A percentile compares a stretch with the other conserved stretches of the same genome.
These are phyloP conservation scores for Lycium barbarum DNA, from an alignment of 257 asterid species.

Conservation along the genomic window DNA sequence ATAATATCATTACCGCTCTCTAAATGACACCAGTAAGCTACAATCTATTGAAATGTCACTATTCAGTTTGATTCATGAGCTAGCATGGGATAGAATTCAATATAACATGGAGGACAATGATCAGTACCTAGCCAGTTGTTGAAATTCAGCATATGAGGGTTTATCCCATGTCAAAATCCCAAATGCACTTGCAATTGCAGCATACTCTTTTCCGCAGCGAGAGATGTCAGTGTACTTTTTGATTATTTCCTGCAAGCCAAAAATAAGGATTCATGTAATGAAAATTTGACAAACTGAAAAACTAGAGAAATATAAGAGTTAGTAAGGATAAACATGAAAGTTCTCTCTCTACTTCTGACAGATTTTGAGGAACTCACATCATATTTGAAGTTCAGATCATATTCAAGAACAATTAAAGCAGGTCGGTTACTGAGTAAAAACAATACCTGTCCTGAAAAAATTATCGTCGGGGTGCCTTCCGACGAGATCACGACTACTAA, in stretches of 20 bases:
- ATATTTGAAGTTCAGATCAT: neutral
- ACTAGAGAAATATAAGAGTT: neutral
- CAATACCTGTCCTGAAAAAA: neutral
- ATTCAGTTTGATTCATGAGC: no score
- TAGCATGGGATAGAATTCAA: no score
- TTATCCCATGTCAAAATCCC: conserved; percentile 91
- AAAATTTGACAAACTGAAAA: neutral
- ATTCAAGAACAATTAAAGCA: neutral
- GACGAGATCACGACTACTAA: neutral
- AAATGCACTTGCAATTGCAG: conserved; percentile 84
- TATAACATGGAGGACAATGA: neutral
- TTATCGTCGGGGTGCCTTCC: neutral
- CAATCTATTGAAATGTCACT: neutral
- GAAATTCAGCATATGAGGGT: conserved; percentile 80
- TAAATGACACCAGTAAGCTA: neutral
- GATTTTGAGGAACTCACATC: neutral
- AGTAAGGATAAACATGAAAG: neutral
- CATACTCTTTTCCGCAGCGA: conserved; percentile 63
- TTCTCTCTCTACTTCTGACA: neutral
- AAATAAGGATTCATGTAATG: conserved; percentile 24
- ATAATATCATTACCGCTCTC: no score
- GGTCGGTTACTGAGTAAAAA: neutral
- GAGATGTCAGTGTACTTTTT: conserved; percentile 69
- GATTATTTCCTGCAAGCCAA: conserved; percentile 68
- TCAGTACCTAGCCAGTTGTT: conserved; percentile 65